Evolutionary conservation across 2,329 filamentous ascomycete genomes (phyloP).

Genomic region (Dactylellina drechsleri): DNA sequence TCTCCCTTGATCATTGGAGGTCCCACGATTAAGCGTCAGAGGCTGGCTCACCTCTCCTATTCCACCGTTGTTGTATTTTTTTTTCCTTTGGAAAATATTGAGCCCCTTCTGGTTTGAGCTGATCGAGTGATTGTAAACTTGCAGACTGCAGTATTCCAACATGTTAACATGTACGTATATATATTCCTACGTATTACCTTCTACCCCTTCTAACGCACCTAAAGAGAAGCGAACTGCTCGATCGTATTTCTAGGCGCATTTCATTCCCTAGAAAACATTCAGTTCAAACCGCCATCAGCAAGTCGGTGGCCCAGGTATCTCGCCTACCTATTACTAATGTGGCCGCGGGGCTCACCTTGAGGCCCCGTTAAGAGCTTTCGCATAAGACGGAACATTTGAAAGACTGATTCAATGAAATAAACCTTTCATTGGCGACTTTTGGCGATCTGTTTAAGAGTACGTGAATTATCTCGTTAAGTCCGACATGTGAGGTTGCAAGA

Average conservation of each 20-base stretch:
- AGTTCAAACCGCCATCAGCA: too few relatives aligned
- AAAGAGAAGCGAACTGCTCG: too few relatives aligned
- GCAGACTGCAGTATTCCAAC: too few relatives aligned
- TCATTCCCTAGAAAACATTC: too few relatives aligned
- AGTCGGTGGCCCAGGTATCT: too few relatives aligned
- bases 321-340: too few relatives aligned
- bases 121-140: background rate
- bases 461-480: too few relatives aligned
- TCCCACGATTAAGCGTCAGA: conserved; percentile 26
- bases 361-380: conserved; percentile 9
- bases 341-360: too few relatives aligned
- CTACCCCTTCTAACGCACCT: too few relatives aligned
- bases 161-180: too few relatives aligned
- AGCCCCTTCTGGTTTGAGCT: background rate
- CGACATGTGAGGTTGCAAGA: too few relatives aligned
- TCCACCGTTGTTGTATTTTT: background rate
- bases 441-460: conserved; percentile 1
- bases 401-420: conserved; percentile 1
- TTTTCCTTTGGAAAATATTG: background rate
- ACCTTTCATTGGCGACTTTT: background rate
- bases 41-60: conserved; percentile 27
- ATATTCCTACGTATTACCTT: too few relatives aligned
- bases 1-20: background rate
- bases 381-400: conserved; percentile 14
- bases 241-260: background rate